Conservation (phyloP, 2,329 filamentous ascomycete genomes). For the Botrytis sinoallii region DNA sequence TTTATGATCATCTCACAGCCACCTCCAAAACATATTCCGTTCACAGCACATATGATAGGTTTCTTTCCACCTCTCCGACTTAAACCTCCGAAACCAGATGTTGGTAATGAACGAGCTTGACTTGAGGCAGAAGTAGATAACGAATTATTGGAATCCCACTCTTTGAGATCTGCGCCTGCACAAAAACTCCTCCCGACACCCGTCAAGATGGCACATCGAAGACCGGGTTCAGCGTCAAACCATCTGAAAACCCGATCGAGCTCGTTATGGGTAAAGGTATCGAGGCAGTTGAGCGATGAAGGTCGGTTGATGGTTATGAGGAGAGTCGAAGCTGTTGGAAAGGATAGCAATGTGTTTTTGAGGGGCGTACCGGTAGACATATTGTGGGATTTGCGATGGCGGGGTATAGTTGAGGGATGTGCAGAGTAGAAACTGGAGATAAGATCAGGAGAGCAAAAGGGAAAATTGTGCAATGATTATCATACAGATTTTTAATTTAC, state of each 20-base stretch:
- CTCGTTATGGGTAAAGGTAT: conserved; percentile 38
- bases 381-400: conserved; percentile 10
- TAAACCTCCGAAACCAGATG: conserved; percentile 62
- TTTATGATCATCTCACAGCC: conserved; percentile 76
- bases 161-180: conserved; percentile 65
- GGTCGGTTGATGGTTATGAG: conserved; percentile 60
- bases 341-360: conserved; percentile 37
- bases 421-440: conserved; percentile 3
- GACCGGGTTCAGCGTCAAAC: conserved; percentile 59
- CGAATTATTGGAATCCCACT: conserved; percentile 41
- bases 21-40: conserved; percentile 71
- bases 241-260: conserved; percentile 51
- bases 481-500: conserved; percentile 8
- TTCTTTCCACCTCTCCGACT: conserved; percentile 67
- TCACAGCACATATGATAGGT: conserved; percentile 72
- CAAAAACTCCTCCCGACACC: conserved; percentile 64
- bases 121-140: neutral
- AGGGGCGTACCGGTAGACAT: conserved; percentile 14
- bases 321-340: conserved; percentile 53
- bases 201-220: conserved; percentile 60
- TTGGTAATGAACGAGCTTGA: conserved; percentile 24
- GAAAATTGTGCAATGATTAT: conserved; percentile 12
- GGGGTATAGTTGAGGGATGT: conserved; percentile 7
- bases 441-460: neutral
- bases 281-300: conserved; percentile 55